Evolutionary conservation across 139 green algal species (phyloP).

Genomic region (Chlamydomonas schloesseri): DNA sequence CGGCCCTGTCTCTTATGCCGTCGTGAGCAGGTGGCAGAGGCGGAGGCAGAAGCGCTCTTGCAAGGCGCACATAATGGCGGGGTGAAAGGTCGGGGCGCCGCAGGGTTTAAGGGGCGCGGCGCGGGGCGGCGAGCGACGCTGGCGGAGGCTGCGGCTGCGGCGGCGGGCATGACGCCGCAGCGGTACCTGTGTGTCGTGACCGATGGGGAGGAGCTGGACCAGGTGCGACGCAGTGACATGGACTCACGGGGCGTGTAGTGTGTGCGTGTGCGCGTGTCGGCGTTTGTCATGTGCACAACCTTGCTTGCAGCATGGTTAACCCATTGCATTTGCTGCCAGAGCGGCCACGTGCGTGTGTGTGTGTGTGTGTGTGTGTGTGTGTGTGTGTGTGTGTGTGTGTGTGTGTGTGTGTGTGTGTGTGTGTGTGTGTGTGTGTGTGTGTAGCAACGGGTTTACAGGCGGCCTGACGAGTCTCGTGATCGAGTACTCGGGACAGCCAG

Average conservation of each 20-base stretch:
- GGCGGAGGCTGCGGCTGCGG: not conserved
- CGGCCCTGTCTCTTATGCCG: too few relatives aligned
- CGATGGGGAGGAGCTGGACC: slow-evolving; percentile 6
- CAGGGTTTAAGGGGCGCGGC: not conserved
- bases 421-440: too few relatives aligned
- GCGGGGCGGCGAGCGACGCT: not conserved
- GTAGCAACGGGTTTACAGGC: too few relatives aligned
- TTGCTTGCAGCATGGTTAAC: too few relatives aligned
- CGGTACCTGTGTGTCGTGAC: slow-evolving; percentile 1
- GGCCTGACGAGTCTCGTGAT: too few relatives aligned
- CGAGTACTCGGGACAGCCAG: too few relatives aligned
- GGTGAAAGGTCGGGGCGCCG: not conserved
- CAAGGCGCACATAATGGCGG: not conserved
- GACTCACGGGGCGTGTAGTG: not conserved
- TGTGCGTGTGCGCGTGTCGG: not conserved
- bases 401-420: too few relatives aligned
- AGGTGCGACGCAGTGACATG: too few relatives aligned
- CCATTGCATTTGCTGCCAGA: too few relatives aligned
- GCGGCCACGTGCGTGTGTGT: too few relatives aligned
- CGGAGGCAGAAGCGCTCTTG: not conserved
- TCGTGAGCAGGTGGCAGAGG: not conserved
- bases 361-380: too few relatives aligned
- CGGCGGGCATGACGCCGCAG: not conserved
- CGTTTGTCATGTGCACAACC: not conserved
- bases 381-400: too few relatives aligned